These are phyloP conservation scores for Fusarium fujikuroi DNA, from an alignment of 2,329 filamentous ascomycete species.

Conservation along the genomic window DNA sequence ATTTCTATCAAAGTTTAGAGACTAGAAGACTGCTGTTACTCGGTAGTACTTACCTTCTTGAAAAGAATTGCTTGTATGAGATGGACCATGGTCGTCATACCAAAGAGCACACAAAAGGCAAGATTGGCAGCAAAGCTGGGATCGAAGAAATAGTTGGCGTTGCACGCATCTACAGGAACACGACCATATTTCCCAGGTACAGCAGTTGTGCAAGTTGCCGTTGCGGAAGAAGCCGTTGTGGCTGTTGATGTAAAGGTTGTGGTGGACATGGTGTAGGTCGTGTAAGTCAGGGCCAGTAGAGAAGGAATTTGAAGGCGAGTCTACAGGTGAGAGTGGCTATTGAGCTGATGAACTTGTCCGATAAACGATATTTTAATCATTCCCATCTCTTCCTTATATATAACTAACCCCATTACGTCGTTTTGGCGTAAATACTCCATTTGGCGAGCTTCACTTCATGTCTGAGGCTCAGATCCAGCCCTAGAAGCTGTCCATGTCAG, in stretches of 20 bases:
- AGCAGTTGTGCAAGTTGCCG: constrained; percentile 49
- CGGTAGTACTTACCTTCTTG: constrained; percentile 43
- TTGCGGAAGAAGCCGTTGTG: constrained; percentile 48
- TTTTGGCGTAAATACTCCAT: neutral
- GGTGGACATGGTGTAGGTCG: constrained; percentile 37
- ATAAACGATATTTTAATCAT: neutral
- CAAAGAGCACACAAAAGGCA: constrained; percentile 48
- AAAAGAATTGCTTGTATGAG: constrained; percentile 45
- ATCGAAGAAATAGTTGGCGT: constrained; percentile 48
- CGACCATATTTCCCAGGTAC: constrained; percentile 48
- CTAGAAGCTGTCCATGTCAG: neutral
- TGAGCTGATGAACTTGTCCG: constrained; percentile 3
- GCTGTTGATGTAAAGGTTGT: constrained; percentile 23
- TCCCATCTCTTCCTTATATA: constrained; percentile 16
- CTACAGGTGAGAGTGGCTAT: neutral
- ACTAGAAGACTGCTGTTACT: rapidly evolving
- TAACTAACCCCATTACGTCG: neutral
- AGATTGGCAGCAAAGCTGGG: constrained; percentile 50
- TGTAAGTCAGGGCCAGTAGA: constrained; percentile 2
- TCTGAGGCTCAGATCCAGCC: constrained; percentile 20
- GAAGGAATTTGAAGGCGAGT: neutral
- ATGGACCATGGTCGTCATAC: constrained; percentile 43
- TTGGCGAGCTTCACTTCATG: neutral
- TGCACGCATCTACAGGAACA: constrained; percentile 48
- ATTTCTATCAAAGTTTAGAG: constrained; percentile 36